Percentiles rank a stretch among this genome's conserved stretches.
These are phyloP conservation scores for Aspergillus uvarum DNA, from an alignment of 2,329 filamentous ascomycete genomes.

Conservation along the genomic window DNA sequence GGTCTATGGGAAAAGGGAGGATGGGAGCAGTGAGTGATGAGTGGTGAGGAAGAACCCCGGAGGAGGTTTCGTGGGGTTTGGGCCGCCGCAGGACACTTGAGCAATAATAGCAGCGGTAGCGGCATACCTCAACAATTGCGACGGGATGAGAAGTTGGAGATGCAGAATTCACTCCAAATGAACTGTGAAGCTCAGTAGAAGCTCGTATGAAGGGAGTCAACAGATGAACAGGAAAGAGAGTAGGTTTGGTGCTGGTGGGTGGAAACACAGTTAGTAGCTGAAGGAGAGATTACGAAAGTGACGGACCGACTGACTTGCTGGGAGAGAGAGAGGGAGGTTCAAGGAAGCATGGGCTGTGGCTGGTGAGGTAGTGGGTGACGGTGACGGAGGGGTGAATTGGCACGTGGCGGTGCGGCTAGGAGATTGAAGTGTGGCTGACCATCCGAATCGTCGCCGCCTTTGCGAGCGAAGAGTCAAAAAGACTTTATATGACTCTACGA, in stretches of 20 bases:
- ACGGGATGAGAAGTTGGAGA: neutral
- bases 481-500: slow-evolving; percentile 13
- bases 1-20: slow-evolving; percentile 25
- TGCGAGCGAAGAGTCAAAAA: slow-evolving; percentile 22
- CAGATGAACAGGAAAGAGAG: neutral
- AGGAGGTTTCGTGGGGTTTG: slow-evolving; percentile 42
- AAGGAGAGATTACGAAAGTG: slow-evolving; percentile 19
- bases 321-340: neutral
- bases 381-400: slow-evolving; percentile 25
- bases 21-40: slow-evolving; percentile 3
- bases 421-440: slow-evolving; percentile 22
- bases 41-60: slow-evolving; percentile 26
- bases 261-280: neutral
- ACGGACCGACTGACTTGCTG: slow-evolving; percentile 11
- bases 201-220: slow-evolving; percentile 9
- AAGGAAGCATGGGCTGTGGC: slow-evolving; percentile 24
- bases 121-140: slow-evolving; percentile 32
- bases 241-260: neutral
- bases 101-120: slow-evolving; percentile 19
- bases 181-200: neutral
- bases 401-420: slow-evolving; percentile 30
- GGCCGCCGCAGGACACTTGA: slow-evolving; percentile 35
- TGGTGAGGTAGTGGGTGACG: slow-evolving; percentile 18
- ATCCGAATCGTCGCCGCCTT: neutral
- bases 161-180: neutral